Conservation (phyloP, 2,329 filamentous ascomycete species). For the Xylaria hypoxylon region DNA sequence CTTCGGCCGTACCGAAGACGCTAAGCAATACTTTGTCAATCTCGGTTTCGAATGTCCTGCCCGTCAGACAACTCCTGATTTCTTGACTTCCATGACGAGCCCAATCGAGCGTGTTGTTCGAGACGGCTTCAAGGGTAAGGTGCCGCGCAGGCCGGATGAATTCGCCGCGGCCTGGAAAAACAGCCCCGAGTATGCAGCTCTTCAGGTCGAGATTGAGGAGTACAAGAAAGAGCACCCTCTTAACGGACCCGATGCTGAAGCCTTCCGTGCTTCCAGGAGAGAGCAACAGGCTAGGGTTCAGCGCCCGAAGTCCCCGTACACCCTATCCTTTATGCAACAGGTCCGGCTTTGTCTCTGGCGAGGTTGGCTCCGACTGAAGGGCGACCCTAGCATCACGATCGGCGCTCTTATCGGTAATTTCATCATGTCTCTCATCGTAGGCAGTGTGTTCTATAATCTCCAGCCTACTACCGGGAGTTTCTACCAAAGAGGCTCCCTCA, state of each 20-base stretch:
- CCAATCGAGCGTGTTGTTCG: constrained; percentile 67
- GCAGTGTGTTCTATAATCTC: constrained; percentile 85
- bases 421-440: constrained; percentile 79
- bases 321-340: constrained; percentile 81
- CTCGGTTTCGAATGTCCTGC: constrained; percentile 75
- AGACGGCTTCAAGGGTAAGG: constrained; percentile 66
- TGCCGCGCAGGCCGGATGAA: constrained; percentile 70
- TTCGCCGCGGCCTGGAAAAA: constrained; percentile 70
- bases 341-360: constrained; percentile 82
- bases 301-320: constrained; percentile 82
- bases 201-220: constrained; percentile 66
- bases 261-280: constrained; percentile 66
- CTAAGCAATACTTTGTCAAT: constrained; percentile 73
- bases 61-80: constrained; percentile 77
- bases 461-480: constrained; percentile 74
- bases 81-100: constrained; percentile 77
- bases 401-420: constrained; percentile 78
- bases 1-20: constrained; percentile 70
- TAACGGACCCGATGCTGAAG: constrained; percentile 66
- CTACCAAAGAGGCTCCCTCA: constrained; percentile 79
- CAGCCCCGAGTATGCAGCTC: constrained; percentile 62
- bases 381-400: constrained; percentile 80
- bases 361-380: constrained; percentile 79
- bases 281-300: constrained; percentile 67
- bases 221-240: constrained; percentile 67